These are phyloP conservation scores for Pleurotus tuoliensis DNA, from an alignment of 768 basidiomycete species.

Conservation along the genomic window DNA sequence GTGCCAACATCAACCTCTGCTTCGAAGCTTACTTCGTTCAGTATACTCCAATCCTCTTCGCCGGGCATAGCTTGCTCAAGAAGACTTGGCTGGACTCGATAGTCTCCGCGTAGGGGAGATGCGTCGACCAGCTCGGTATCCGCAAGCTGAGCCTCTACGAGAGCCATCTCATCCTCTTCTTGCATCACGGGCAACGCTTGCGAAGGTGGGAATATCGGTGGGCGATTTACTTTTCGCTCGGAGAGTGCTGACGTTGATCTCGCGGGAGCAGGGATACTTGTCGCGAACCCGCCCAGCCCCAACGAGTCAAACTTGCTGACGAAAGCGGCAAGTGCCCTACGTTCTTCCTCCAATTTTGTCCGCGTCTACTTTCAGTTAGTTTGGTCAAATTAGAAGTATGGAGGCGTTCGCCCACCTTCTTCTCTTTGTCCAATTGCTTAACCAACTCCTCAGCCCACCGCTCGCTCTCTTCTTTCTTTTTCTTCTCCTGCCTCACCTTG, in stretches of 20 bases:
- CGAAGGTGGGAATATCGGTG: slow-evolving; percentile 5
- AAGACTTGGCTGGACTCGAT: slow-evolving; percentile 42
- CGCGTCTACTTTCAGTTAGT: slow-evolving; percentile 35
- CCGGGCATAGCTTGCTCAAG: slow-evolving; percentile 52
- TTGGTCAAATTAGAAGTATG: neutral
- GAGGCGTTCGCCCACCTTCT: slow-evolving; percentile 40
- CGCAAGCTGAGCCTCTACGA: slow-evolving; percentile 14
- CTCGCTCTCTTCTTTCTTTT: slow-evolving; percentile 63
- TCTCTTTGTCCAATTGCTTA: slow-evolving; percentile 75
- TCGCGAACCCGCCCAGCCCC: slow-evolving; percentile 38
- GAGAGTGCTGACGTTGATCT: slow-evolving; percentile 44
- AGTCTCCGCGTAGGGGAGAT: slow-evolving; percentile 51
- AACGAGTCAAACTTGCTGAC: slow-evolving; percentile 80
- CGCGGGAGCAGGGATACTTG: slow-evolving; percentile 19
- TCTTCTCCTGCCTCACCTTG: slow-evolving; percentile 55
- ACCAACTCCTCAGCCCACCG: slow-evolving; percentile 73
- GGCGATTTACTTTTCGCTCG: slow-evolving; percentile 38
- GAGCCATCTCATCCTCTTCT: slow-evolving; percentile 17
- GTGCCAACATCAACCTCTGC: slow-evolving; percentile 23
- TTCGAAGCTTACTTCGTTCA: slow-evolving; percentile 55
- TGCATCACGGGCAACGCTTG: neutral
- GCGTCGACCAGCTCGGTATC: slow-evolving; percentile 31
- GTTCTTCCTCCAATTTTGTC: slow-evolving; percentile 69
- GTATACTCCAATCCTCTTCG: slow-evolving; percentile 45
- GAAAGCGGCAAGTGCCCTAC: slow-evolving; percentile 73